Percentiles rank a stretch among this genome's conserved stretches.
Conservation (phyloP, 2,329 filamentous ascomycete species). For the Colletotrichum sojae region DNA sequence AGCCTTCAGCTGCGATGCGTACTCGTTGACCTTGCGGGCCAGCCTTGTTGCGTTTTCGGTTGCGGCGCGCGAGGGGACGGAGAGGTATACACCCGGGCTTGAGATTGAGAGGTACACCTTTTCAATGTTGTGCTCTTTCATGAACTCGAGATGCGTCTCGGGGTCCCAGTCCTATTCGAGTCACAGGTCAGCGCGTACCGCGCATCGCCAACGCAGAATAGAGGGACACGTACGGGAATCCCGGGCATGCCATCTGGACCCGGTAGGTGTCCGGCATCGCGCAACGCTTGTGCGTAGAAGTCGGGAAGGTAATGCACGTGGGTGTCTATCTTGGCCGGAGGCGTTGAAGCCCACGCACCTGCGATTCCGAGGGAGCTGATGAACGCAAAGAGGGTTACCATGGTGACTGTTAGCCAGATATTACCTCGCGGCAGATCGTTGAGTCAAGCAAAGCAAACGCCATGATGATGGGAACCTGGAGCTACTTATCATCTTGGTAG, state of each 20-base stretch:
- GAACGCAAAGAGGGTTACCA: background rate
- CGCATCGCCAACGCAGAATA: accelerated
- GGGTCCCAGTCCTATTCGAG: constrained; percentile 4
- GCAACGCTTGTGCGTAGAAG: constrained; percentile 44
- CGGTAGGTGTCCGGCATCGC: constrained; percentile 43
- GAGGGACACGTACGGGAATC: constrained; percentile 42
- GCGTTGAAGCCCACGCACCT: background rate
- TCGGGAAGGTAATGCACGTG: constrained; percentile 45
- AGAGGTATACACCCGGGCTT: constrained; percentile 46
- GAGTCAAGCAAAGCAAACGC: too few species aligned
- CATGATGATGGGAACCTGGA: too few species aligned
- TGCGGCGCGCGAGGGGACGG: constrained; percentile 41
- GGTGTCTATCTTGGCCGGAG: constrained; percentile 43
- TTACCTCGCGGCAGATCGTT: too few species aligned
- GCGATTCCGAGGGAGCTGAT: background rate
- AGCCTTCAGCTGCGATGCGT: constrained; percentile 42
- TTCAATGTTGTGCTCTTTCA: constrained; percentile 41
- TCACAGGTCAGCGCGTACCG: background rate
- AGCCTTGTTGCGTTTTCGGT: constrained; percentile 51
- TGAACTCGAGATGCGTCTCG: constrained; percentile 42
- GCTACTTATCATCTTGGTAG: too few species aligned
- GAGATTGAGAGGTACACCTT: constrained; percentile 45
- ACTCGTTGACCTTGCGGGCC: constrained; percentile 43
- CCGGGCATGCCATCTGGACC: constrained; percentile 46
- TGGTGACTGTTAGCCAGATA: background rate